Base-by-base conservation (phyloP, 2,329 filamentous ascomycete species). In the Penicillium aurantiogriseum region DNA sequence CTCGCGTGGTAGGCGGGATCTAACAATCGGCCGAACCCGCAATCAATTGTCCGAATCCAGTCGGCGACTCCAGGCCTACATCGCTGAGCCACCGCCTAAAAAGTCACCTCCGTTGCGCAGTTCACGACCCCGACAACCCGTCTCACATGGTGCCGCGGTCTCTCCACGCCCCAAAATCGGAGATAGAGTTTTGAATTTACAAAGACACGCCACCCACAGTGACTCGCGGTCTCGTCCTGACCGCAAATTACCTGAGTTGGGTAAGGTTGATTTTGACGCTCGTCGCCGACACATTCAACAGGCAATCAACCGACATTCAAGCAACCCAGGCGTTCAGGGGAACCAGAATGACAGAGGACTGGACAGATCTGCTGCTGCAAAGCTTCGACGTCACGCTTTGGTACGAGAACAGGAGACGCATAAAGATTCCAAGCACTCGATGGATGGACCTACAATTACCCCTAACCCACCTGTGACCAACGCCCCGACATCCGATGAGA, bases 211-310 rank as follows among this genome's bases (percentile, higher is more conserved):
- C 50, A 73, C 72, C 50, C 63, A 74, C 51, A 70, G 59, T 47
- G 69, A 71, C 33, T 56, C 59, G 11, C 69, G 70, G 63, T 74
- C 70, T 27, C 70, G 71, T 57, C 67, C 69, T 48, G 72, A 70
- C 59, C 76, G 76, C 61, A 79, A 76, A 62, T 79, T 84, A 35
- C 83, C 82, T n/a, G 82, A 85, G 67, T 67, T 92, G 57, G 88
- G 88, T 1, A 88, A 88, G 58, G 90, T 95, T 51, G 90, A 96
- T 74, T 94, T 95, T 71, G 91, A 89, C 58, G 89, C 90, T 64
- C 84, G 91, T 50, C 83, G 92, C 65, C 88, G 91, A 69, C 86
- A 87, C 59, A 95, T 96, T 67, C 88, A 92, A 65, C 85, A 91
- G 56, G 91, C 91, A 15, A 93, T 95, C 73, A 92, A 86, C 65